Evolutionary conservation across 2,329 filamentous ascomycete genomes (phyloP).

Genomic region (Nemania abortiva): DNA sequence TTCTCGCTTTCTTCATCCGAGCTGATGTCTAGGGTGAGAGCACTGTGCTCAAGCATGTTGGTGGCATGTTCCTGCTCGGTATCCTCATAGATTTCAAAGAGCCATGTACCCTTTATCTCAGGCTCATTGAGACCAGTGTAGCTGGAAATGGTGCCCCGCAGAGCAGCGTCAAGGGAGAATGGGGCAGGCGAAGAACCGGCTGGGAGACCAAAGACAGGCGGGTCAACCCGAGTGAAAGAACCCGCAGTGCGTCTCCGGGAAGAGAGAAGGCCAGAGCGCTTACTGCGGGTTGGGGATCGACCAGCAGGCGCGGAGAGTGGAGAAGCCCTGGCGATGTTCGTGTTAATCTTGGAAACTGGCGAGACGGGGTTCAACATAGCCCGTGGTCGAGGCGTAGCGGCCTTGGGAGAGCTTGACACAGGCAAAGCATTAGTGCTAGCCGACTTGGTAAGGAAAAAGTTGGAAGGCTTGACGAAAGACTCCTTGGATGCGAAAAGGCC

Average conservation of each 20-base stretch:
- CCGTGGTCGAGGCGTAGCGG: conserved; percentile 56
- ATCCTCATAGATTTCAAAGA: conserved; percentile 95
- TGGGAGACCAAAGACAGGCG: conserved; percentile 68
- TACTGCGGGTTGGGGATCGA: conserved; percentile 83
- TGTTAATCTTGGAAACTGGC: conserved; percentile 61
- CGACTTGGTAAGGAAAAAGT: conserved; percentile 60
- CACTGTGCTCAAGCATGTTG: conserved; percentile 92
- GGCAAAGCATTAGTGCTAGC: conserved; percentile 53
- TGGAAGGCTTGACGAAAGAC: conserved; percentile 61
- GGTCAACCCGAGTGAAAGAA: conserved; percentile 76
- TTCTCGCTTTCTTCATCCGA: conserved; percentile 82
- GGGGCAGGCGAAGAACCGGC: conserved; percentile 67
- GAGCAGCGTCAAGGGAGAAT: conserved; percentile 86
- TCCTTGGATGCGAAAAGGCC: conserved; percentile 57
- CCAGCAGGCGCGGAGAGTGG: conserved; percentile 78
- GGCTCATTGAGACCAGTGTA: conserved; percentile 63
- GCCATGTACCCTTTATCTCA: conserved; percentile 76
- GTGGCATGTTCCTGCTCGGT: conserved; percentile 90
- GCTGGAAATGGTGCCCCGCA: conserved; percentile 78
- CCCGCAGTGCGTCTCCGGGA: conserved; percentile 75
- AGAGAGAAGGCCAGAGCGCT: conserved; percentile 76
- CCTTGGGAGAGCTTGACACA: conserved; percentile 50
- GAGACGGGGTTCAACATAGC: conserved; percentile 66
- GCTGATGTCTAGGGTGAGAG: conserved; percentile 86
- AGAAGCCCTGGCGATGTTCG: conserved; percentile 60